Evolutionary conservation across 2,329 filamentous ascomycete genomes (phyloP).

Genomic region (Monascus ruber): DNA sequence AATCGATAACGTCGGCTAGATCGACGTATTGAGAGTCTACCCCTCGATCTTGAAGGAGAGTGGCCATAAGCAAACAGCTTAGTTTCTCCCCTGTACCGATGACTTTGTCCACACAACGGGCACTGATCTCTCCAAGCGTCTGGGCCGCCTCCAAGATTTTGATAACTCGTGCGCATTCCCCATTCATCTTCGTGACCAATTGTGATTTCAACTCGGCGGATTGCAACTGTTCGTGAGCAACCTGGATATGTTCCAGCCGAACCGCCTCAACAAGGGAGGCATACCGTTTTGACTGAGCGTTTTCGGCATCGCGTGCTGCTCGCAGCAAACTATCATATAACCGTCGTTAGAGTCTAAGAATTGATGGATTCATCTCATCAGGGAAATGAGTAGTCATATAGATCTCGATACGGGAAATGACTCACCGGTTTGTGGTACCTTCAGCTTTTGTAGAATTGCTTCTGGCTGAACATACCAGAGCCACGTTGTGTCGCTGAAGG

Average conservation of each 20-base stretch:
- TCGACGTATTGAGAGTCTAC: constrained; percentile 85
- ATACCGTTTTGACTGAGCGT: constrained; percentile 46
- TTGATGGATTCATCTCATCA: constrained; percentile 1
- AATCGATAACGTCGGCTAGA: constrained; percentile 68
- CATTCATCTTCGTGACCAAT: constrained; percentile 56
- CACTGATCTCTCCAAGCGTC: constrained; percentile 56
- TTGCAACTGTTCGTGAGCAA: constrained; percentile 53
- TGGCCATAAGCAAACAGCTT: constrained; percentile 83
- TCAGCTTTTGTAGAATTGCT: constrained; percentile 90
- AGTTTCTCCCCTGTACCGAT: constrained; percentile 94
- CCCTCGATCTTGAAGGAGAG: constrained; percentile 66
- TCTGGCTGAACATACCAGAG: constrained; percentile 88
- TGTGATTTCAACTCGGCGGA: constrained; percentile 45
- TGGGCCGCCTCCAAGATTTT: constrained; percentile 60
- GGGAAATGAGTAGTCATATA: constrained; percentile 1
- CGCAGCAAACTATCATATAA: constrained; percentile 28
- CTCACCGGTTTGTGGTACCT: constrained; percentile 88
- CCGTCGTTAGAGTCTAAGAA: constrained; percentile 2
- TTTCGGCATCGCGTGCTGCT: constrained; percentile 39
- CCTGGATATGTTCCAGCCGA: constrained; percentile 66
- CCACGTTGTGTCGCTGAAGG: constrained; percentile 61
- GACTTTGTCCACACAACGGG: constrained; percentile 72
- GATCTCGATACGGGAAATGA: constrained; percentile 16
- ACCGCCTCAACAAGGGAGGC: constrained; percentile 69
- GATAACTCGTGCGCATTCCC: constrained; percentile 68